phyloP scores from a whole-genome alignment of 108 stramenopile species.

The Cyclotella choctawhatcheeana region DNA sequence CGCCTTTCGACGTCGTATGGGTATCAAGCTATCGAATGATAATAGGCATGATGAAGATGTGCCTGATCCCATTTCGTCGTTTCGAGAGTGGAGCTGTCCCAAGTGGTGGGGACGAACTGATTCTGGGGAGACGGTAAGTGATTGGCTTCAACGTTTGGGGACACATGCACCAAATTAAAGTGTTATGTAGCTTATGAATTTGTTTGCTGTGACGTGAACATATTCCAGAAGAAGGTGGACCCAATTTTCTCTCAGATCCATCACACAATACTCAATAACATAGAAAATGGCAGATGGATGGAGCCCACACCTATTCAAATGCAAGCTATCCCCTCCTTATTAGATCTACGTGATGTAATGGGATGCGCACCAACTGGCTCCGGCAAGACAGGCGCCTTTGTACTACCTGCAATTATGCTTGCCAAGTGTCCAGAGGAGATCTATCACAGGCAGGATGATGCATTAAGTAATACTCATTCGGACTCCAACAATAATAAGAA shows the following conservation, averaged over 20 bases:
- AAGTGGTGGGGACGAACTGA: conserved; percentile 65
- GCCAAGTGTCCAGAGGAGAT: conserved; percentile 67
- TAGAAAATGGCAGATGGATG: conserved; percentile 91
- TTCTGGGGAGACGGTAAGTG: not conserved
- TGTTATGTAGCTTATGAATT: no score
- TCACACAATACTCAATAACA: conserved; percentile 68
- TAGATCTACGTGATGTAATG: conserved; percentile 84
- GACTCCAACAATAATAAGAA: conserved; percentile 27
- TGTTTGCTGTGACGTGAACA: not conserved
- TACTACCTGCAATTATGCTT: conserved; percentile 87
- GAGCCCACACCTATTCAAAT: conserved; percentile 96
- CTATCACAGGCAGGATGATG: conserved; percentile 57
- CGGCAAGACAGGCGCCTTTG: conserved; percentile 90
- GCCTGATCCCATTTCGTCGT: conserved; percentile 85
- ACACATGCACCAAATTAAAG: no score
- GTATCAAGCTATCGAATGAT: conserved; percentile 68
- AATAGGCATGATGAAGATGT: conserved; percentile 64
- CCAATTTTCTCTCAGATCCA: conserved; percentile 51
- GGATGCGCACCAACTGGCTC: conserved; percentile 89
- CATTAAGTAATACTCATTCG: conserved; percentile 8
- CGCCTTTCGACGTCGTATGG: conserved; percentile 88
- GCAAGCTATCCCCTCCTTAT: conserved; percentile 84
- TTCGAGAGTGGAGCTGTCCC: conserved; percentile 65
- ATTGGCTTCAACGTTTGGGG: no score
- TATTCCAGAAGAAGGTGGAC: conserved; percentile 11